A percentile compares a stretch with the other conserved stretches of the same genome.
phyloP scores from a whole-genome alignment of 2,329 filamentous ascomycete species.

The Hyphodiscus sp. region DNA sequence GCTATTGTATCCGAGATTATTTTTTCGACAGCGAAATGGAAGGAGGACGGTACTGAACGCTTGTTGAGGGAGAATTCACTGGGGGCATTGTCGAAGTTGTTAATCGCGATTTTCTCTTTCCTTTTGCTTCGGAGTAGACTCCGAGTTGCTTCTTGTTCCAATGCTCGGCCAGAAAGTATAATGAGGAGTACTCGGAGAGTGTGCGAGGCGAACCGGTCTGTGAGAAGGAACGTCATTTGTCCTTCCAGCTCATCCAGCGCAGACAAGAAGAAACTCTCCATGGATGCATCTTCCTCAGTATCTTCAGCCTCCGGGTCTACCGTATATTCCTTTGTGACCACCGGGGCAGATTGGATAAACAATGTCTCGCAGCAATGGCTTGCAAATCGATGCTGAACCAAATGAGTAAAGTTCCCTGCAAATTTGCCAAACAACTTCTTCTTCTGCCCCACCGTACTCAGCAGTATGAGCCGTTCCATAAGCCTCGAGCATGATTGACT shows the following conservation, averaged over 20 bases:
- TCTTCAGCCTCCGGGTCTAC: conserved; percentile 43
- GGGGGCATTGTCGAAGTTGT: conserved; percentile 42
- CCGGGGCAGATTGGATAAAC: conserved; percentile 74
- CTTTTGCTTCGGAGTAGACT: conserved; percentile 83
- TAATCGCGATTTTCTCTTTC: conserved; percentile 74
- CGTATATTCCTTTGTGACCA: conserved; percentile 66
- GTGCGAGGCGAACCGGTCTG: conserved; percentile 71
- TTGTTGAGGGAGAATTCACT: conserved; percentile 40
- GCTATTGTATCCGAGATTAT: conserved; percentile 72
- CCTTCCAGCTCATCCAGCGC: conserved; percentile 85
- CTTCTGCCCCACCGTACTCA: conserved; percentile 73
- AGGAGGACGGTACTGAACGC: conserved; percentile 69
- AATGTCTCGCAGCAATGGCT: conserved; percentile 96
- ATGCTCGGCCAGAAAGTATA: conserved; percentile 74
- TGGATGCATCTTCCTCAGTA: conserved; percentile 52
- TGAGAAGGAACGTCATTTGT: conserved; percentile 75
- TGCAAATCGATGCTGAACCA: conserved; percentile 92
- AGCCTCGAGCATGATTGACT: conserved; percentile 92
- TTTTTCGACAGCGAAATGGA: conserved; percentile 69
- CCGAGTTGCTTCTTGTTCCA: conserved; percentile 63
- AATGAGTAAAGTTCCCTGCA: conserved; percentile 75
- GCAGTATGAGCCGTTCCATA: conserved; percentile 82
- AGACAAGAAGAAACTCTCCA: conserved; percentile 80
- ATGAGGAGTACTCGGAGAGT: conserved; percentile 79
- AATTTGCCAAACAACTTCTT: conserved; percentile 84